Evolutionary conservation across 306 rosid species (phyloP), one percentile per base, ranked within the genome.

Genomic region (Medicago ruthenica): DNA sequence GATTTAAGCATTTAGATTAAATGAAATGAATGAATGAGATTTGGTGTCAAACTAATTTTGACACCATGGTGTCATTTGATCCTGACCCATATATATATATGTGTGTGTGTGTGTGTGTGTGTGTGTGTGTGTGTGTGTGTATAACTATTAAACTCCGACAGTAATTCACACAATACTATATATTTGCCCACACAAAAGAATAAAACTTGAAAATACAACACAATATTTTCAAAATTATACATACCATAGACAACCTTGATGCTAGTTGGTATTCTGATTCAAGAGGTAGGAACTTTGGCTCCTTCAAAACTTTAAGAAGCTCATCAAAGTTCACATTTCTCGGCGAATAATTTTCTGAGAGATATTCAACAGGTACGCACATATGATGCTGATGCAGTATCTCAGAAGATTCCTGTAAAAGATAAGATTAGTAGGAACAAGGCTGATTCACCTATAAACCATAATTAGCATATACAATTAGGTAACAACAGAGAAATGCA

Each of bases 191-290:
- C 2, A 50, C 80, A 80, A 45, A 62, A 73, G 55, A 73, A 51
- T 68, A 77, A 50, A 79, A 51, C 79, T 76, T 50, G 45, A 60
- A 62, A 53, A 47, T 63, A 9, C 27, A 72, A 75, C 22, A 69
- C 51, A 53, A 68, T 36, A 66, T 37, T 73, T 72, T 54, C 40
- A 73, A 76, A 78, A 74, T 21, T 57, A 57, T 65, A 80, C 92
- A 72, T 85, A 92, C 98, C 97, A 55, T 72, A 74, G 83, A 77
- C 80, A 95, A 70, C 84, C 79, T 88, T 54, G 84, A 83, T 40
- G 83, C 77, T 73, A 95, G 66, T 76, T 85, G 90, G 83, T 85
- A 89, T 67, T 90, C 96, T 78, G 91, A 84, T 58, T 89, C 91
- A 34, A 95, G 72, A 53, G 85, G 73, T 76, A 76, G 88, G 82